Evolutionary conservation across 1,139 yeast genomes (phyloP).

Genomic region (Taiozyma onychis): DNA sequence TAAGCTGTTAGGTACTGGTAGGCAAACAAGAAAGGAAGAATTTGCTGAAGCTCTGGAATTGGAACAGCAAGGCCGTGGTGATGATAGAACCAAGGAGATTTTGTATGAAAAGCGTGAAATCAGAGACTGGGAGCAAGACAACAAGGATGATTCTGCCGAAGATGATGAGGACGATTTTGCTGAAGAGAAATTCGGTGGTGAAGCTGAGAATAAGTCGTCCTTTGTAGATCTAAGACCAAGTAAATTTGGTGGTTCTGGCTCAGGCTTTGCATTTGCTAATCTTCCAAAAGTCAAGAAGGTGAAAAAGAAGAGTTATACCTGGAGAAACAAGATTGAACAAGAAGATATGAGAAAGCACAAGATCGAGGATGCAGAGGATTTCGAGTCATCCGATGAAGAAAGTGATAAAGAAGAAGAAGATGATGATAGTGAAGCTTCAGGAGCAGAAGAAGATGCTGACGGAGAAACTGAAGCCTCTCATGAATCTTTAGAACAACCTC

Average conservation of each 20-base stretch:
- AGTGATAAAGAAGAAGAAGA: slow-evolving; percentile 24
- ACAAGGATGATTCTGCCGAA: slow-evolving; percentile 22
- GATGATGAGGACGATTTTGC: slow-evolving; percentile 21
- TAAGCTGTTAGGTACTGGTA: slow-evolving; percentile 73
- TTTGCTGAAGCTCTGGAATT: slow-evolving; percentile 69
- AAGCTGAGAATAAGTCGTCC: slow-evolving; percentile 33
- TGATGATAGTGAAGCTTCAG: slow-evolving; percentile 8
- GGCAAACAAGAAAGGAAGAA: slow-evolving; percentile 63
- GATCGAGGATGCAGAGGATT: slow-evolving; percentile 41
- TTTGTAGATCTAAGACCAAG: slow-evolving; percentile 73
- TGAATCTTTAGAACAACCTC: slow-evolving; percentile 5
- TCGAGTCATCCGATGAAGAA: slow-evolving; percentile 27
- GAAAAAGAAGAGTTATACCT: slow-evolving; percentile 45
- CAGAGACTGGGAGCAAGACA: slow-evolving; percentile 55
- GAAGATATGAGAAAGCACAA: slow-evolving; percentile 36
- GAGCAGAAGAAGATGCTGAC: slow-evolving; percentile 9
- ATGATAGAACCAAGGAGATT: slow-evolving; percentile 55
- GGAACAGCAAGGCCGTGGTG: slow-evolving; percentile 69
- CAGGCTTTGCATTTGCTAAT: slow-evolving; percentile 66
- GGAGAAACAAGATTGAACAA: slow-evolving; percentile 50
- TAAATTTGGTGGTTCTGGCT: slow-evolving; percentile 53
- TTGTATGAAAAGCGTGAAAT: slow-evolving; percentile 67
- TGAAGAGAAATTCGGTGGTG: slow-evolving; percentile 26
- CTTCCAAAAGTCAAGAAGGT: slow-evolving; percentile 42
- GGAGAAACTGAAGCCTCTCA: slow-evolving; percentile 6